Conservation (phyloP, 2,329 filamentous ascomycete species). For the Fusarium protoensiforme region DNA sequence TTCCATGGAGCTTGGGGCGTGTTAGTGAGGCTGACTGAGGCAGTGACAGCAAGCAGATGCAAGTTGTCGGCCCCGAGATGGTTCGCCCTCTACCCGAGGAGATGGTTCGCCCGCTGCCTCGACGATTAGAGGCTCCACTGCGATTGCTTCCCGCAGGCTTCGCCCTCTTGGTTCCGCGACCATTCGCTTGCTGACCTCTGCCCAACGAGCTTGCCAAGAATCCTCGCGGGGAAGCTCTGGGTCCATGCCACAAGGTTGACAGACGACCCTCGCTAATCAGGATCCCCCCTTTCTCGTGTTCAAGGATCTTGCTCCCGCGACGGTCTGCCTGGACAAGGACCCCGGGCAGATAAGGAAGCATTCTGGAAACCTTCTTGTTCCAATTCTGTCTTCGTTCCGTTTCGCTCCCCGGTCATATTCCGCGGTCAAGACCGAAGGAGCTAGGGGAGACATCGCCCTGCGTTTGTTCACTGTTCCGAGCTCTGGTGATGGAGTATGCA, state of each 20-base stretch:
- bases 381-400: constrained; percentile 24
- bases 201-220: constrained; percentile 1
- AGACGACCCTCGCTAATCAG: constrained; percentile 10
- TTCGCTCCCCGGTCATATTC: constrained; percentile 11
- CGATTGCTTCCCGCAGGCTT: neutral
- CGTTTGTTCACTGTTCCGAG: neutral
- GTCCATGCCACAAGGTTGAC: constrained; percentile 17
- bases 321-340: neutral
- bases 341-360: constrained; percentile 21
- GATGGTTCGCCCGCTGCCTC: constrained; percentile 18
- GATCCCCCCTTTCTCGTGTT: constrained; percentile 19
- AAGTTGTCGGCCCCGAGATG: neutral
- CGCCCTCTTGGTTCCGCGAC: neutral
- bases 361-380: constrained; percentile 43
- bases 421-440: constrained; percentile 12
- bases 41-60: constrained; percentile 4
- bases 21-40: constrained; percentile 28
- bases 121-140: constrained; percentile 2
- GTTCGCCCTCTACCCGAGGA: neutral
- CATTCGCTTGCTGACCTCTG: constrained; percentile 1
- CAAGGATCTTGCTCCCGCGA: constrained; percentile 10
- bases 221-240: constrained; percentile 4
- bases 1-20: constrained; percentile 4
- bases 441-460: constrained; percentile 10
- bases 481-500: constrained; percentile 6